Evolutionary conservation across 2,329 filamentous ascomycete genomes (phyloP).

Genomic region (Xylaria sp.): DNA sequence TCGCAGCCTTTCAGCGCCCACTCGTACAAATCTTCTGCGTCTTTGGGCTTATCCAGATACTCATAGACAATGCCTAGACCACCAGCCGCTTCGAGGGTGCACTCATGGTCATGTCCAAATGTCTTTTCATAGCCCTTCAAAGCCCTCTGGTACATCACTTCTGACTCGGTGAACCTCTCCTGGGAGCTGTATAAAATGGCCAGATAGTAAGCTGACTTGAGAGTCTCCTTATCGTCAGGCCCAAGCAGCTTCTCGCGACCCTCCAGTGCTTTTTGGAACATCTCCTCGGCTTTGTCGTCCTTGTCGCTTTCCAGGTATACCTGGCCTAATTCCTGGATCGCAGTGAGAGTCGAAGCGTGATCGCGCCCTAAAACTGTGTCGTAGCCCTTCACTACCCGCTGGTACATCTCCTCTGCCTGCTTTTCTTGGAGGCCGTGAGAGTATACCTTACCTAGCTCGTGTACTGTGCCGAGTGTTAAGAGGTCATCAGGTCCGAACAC

Average conservation of each 20-base stretch:
- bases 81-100: background rate
- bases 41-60: conserved; percentile 19
- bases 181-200: conserved; percentile 29
- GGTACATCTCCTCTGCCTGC: conserved; percentile 29
- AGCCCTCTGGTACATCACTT: conserved; percentile 30
- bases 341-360: background rate
- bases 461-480: background rate
- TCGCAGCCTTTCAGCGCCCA: conserved; percentile 26
- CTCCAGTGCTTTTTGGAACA: conserved; percentile 30
- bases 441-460: background rate
- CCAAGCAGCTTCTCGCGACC: conserved; percentile 12
- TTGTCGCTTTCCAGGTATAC: background rate
- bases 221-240: background rate
- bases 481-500: background rate
- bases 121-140: conserved; percentile 22
- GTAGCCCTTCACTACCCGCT: conserved; percentile 22
- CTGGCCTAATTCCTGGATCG: background rate
- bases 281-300: conserved; percentile 22
- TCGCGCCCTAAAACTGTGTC: background rate
- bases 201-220: conserved; percentile 22
- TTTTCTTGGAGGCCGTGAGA: conserved; percentile 13
- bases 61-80: background rate
- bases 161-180: conserved; percentile 25
- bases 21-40: conserved; percentile 29
- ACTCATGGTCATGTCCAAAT: background rate